Evolutionary conservation across 1,284 basidiomycete species (phyloP).

Genomic region (Tranzscheliella williamsii): DNA sequence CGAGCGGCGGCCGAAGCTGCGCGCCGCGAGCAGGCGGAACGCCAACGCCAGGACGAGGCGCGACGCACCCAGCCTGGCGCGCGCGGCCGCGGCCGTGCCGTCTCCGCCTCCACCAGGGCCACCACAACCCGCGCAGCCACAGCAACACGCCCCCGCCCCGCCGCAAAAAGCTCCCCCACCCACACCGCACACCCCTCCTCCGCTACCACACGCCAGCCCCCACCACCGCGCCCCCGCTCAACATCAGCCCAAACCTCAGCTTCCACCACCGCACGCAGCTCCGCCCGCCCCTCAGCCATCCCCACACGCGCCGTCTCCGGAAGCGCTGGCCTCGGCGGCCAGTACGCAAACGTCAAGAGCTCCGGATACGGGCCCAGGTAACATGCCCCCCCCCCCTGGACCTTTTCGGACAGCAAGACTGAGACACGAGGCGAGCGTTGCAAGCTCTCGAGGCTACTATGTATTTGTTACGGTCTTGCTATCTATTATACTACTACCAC

Average conservation of each 20-base stretch:
- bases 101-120: constrained; percentile 11
- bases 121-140: constrained; percentile 3
- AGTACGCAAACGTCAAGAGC: constrained; percentile 44
- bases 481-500: too few species aligned
- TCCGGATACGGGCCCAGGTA: constrained; percentile 39
- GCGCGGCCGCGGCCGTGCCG: constrained; percentile 7
- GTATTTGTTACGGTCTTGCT: too few species aligned
- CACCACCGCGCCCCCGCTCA: constrained; percentile 1
- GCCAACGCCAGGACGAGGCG: constrained; percentile 7
- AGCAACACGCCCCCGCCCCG: too few species aligned
- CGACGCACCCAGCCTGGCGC: constrained; percentile 3
- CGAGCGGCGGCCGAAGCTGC: constrained; percentile 11
- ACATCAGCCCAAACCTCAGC: too few species aligned
- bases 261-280: too few species aligned
- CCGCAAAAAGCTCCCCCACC: constrained; percentile 6
- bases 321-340: constrained; percentile 38
- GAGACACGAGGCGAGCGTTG: too few species aligned
- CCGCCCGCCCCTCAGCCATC: constrained; percentile 23
- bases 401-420: too few species aligned
- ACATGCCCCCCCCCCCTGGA: too few species aligned
- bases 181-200: background rate
- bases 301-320: constrained; percentile 22
- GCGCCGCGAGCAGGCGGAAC: constrained; percentile 10
- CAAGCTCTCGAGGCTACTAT: too few species aligned
- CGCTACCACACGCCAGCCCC: too few species aligned